Evolutionary conservation across 2,329 filamentous ascomycete species (phyloP), one percentile per base, ranked within the genome.

Genomic region (Aspergillus novofumigatus): DNA sequence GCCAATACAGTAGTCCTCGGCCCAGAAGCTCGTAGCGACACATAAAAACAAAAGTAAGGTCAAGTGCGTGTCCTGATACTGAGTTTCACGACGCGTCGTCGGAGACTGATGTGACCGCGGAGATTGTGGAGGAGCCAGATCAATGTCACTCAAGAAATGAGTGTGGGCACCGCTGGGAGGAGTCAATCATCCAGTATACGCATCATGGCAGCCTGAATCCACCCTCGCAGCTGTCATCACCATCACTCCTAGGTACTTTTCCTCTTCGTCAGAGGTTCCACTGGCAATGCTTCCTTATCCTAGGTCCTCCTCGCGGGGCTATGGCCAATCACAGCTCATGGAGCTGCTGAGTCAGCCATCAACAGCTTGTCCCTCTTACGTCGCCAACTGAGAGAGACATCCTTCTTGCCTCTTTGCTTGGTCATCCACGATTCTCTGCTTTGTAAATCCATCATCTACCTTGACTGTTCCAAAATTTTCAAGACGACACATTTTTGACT

Each of bases 21-120:
- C 76, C 76, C 51, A 78, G 64, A 51, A 78, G 67, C 65, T 78
- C 76, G 60, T 76, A 76, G n/a, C 76, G 75, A 72, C 76, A 78
- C 76, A 78, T 78, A 64, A 65, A 72, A 52, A 5, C 44, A 29
- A 35, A 41, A 26, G 49, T 52, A 20, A 51, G 42, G 44, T 23
- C 47, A 50, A 29, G 54, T 52, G 49, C 48, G 9, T 44, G 42
- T 56, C 53, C 54, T 49, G 25, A 26, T 41, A 38, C 51, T 21
- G 49, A 44, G 49, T 54, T 51, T 51, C 29, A 51, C 55, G 51
- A 49, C 54, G 60, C 60, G 61, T 57, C 60, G 51, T 57, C 60
- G 51, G 49, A 54, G 45, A 38, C 23, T 44, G 44, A 4, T 45
- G 52, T 55, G 52, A 45, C 55, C 29, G 53, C 55, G 28, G 45